Evolutionary conservation across 2,329 filamentous ascomycete species (phyloP).

Genomic region (Xylariaceae sp.): DNA sequence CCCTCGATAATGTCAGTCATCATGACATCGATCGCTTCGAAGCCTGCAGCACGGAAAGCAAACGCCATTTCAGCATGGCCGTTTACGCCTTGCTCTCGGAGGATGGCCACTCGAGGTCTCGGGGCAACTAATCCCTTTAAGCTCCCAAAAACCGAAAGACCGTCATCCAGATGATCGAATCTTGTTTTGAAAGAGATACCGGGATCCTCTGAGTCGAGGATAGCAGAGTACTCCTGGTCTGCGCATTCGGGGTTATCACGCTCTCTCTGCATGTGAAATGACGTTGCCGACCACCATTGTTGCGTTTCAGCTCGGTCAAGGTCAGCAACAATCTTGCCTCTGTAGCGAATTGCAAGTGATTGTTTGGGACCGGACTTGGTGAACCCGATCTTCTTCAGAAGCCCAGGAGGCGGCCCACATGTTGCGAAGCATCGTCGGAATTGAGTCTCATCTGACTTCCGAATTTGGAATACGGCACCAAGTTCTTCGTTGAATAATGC

Average conservation of each 20-base stretch:
- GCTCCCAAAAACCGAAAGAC: constrained; percentile 65
- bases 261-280: constrained; percentile 84
- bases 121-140: constrained; percentile 55
- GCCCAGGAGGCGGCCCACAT: constrained; percentile 75
- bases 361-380: constrained; percentile 70
- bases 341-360: constrained; percentile 72
- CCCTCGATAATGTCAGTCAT: constrained; percentile 90
- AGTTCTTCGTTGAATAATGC: constrained; percentile 95
- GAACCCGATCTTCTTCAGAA: constrained; percentile 81
- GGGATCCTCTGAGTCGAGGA: constrained; percentile 73
- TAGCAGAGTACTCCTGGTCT: constrained; percentile 74
- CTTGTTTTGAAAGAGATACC: constrained; percentile 82
- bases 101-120: constrained; percentile 72
- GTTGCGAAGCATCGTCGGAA: constrained; percentile 91
- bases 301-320: constrained; percentile 73
- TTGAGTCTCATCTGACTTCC: constrained; percentile 75
- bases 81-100: constrained; percentile 94
- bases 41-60: constrained; percentile 86
- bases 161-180: constrained; percentile 75
- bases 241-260: constrained; percentile 87
- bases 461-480: constrained; percentile 92
- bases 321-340: constrained; percentile 64
- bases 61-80: constrained; percentile 96
- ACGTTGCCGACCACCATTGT: constrained; percentile 84
- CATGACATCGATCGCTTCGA: constrained; percentile 89